A percentile compares a stretch with the other conserved stretches of the same genome.
phyloP scores from a whole-genome alignment of 768 basidiomycete species.

The Lentinula edodes region DNA sequence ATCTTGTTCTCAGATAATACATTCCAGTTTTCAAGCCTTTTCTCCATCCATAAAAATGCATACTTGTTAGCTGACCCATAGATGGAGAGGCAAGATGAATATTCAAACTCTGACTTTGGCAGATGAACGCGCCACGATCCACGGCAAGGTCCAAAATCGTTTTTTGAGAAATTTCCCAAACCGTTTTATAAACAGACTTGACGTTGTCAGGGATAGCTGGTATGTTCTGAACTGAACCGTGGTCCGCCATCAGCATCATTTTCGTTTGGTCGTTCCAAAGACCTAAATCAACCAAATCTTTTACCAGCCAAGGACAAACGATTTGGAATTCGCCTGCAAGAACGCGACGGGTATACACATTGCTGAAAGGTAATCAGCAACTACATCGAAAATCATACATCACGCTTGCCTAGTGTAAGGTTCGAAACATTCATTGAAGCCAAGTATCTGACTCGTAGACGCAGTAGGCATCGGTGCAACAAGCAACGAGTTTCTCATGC shows the following conservation, averaged over 20 bases:
- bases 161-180: constrained; percentile 86
- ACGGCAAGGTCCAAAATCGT: constrained; percentile 77
- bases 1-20: no score
- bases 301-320: constrained; percentile 79
- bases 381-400: constrained; percentile 27
- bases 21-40: no score
- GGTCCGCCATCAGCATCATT: constrained; percentile 75
- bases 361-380: constrained; percentile 33
- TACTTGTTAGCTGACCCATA: no score
- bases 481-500: constrained; percentile 73
- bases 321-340: constrained; percentile 85
- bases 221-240: constrained; percentile 61
- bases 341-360: constrained; percentile 82
- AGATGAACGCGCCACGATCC: constrained; percentile 81
- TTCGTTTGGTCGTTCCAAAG: constrained; percentile 85
- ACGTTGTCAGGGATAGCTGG: constrained; percentile 64
- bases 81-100: no score
- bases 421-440: constrained; percentile 84
- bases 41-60: no score
- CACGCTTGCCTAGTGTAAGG: constrained; percentile 82
- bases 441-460: constrained; percentile 78
- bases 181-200: constrained; percentile 85
- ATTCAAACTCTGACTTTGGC: constrained; percentile 82
- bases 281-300: constrained; percentile 70
- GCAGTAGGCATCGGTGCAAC: constrained; percentile 85